A percentile compares a stretch with the other conserved stretches of the same genome.
Evolutionary conservation across 495 filamentous ascomycete genomes (phyloP).

Genomic region (Xylaria castorea): DNA sequence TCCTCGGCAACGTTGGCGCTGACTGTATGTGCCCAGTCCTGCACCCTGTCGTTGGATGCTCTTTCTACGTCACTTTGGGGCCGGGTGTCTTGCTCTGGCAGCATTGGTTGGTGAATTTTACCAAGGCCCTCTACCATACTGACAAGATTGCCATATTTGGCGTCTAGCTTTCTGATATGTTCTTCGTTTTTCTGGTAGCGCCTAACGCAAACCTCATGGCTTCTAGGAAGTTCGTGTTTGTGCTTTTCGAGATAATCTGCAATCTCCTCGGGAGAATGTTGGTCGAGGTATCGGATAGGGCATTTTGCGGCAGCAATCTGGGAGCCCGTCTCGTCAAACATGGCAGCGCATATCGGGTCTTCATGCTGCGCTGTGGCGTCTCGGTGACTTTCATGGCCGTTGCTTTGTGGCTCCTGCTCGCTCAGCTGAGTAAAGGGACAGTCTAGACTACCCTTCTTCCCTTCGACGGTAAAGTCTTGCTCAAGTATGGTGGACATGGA

Average conservation of each 20-base stretch:
- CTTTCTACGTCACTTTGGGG: conserved; percentile 52
- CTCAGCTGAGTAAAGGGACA: conserved; percentile 63
- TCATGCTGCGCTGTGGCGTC: conserved; percentile 43
- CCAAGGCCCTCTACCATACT: conserved; percentile 90
- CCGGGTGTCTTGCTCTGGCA: conserved; percentile 66
- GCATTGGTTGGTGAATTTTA: conserved; percentile 79
- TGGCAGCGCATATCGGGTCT: conserved; percentile 68
- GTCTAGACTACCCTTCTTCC: conserved; percentile 64
- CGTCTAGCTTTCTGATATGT: conserved; percentile 82
- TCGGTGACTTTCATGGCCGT: conserved; percentile 20
- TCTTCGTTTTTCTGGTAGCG: conserved; percentile 84
- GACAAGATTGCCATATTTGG: conserved; percentile 87
- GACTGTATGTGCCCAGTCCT: conserved; percentile 81
- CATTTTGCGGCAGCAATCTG: conserved; percentile 68
- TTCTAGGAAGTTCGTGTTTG: conserved; percentile 89
- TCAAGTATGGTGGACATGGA: conserved; percentile 63
- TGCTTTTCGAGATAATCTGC: conserved; percentile 88
- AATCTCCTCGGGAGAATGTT: conserved; percentile 90
- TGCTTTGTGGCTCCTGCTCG: conserved; percentile 35
- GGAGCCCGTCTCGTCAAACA: conserved; percentile 60
- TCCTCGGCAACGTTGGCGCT: conserved; percentile 48
- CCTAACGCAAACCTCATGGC: conserved; percentile 87
- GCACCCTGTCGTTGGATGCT: conserved; percentile 68
- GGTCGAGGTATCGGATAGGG: conserved; percentile 86
- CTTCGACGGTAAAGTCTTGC: conserved; percentile 69